Base-by-base conservation (phyloP, 331 rosid species). In the Stylosanthes scabra region DNA sequence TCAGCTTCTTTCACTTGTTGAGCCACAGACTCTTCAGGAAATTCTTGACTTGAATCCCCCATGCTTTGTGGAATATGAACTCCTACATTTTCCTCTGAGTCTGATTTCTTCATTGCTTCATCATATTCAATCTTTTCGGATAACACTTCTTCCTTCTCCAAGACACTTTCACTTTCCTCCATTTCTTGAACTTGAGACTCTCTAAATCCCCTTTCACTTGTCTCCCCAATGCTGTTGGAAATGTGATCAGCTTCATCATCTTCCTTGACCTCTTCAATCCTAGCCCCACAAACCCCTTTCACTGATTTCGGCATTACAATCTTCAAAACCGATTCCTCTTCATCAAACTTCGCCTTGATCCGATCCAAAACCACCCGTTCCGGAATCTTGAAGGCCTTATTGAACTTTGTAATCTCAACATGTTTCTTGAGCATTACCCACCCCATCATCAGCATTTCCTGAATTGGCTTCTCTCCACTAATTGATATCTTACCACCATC, bases 371-470 rank as follows among this genome's bases (percentile, higher is more conserved):
- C 68, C 64, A 93, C 91, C 29, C 89, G 85, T 10, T 80, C 49
- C 3, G 96, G 97, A 71, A 91, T 88, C 59, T 66, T 78, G 80
- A 89, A 93, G 15, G 80, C 86, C 74, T 86, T 93, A 20, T 45
- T 80, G 74, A 93, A 89, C 20, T 89, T 75, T 60, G 73, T 72
- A 9, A 81, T 41, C 77, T 82, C 88, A 74, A 75, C 87, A 28
- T 88, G 74, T 74, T 89, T 86, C 78, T 76, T 85, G 29, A 72
- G 45, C 83, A 77, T 78, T 40, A 77, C 45, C 90, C 91, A 68
- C 13, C 92, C 82, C 39, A 79, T 50, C 85, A 88, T 83, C 72
- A 81, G 76, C 89, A 74, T 74, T 74, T 88, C 91, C 70, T 84
- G 88, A 80, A 85, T 82, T 70, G 83, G 88, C 63, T 80, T 85